phyloP scores from a whole-genome alignment of 768 basidiomycete species.

The Tylopilus rubrobrunneus region DNA sequence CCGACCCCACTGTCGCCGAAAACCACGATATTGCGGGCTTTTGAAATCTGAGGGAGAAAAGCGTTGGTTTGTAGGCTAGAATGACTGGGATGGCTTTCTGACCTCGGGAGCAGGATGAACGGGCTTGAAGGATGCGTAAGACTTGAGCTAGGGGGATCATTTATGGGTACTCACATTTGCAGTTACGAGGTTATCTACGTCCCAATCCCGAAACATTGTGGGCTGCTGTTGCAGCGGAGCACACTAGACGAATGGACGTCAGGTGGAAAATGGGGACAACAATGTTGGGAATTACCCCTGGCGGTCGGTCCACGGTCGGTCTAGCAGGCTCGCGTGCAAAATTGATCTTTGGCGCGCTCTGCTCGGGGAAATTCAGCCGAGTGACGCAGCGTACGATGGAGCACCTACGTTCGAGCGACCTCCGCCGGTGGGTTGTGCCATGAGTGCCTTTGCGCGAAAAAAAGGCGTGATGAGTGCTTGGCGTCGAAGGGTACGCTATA shows the following conservation, averaged over 20 bases:
- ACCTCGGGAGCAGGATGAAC: conserved; percentile 6
- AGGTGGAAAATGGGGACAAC: background rate
- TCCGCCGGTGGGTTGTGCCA: background rate
- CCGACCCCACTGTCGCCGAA: conserved; percentile 42
- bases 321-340: background rate
- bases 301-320: background rate
- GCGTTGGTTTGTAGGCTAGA: background rate
- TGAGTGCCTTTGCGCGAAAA: background rate
- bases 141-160: background rate
- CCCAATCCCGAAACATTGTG: conserved; percentile 11
- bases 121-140: background rate
- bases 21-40: conserved; percentile 34
- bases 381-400: background rate
- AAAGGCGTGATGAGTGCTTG: background rate
- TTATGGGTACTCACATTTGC: conserved; percentile 7
- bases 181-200: background rate
- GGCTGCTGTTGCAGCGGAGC: conserved; percentile 1
- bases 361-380: background rate
- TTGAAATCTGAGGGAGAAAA: background rate
- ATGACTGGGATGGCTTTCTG: background rate
- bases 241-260: conserved; percentile 3
- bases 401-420: conserved; percentile 12
- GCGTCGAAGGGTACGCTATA: conserved; percentile 3
- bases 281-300: conserved; percentile 5
- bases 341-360: conserved; percentile 4